Conservation (phyloP, 805 yeast species). For the Scheffersomyces spartinae region DNA sequence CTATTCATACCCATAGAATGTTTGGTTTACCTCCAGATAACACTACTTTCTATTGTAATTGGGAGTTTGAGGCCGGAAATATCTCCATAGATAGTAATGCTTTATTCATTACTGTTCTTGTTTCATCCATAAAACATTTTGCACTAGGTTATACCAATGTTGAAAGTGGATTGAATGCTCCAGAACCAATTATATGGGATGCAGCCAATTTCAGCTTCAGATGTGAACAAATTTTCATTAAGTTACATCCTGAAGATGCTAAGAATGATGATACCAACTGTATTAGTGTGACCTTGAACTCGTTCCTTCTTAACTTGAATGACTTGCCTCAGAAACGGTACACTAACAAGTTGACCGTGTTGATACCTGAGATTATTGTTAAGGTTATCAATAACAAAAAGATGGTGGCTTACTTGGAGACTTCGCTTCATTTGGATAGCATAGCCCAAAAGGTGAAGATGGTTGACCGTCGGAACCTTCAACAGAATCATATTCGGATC, state of each 20-base stretch:
- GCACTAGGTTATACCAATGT: conserved; percentile 56
- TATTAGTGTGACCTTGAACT: conserved; percentile 6
- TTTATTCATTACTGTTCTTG: conserved; percentile 31
- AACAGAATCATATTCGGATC: conserved; percentile 50
- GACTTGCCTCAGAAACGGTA: conserved; percentile 65
- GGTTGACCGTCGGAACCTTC: conserved; percentile 34
- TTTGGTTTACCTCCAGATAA: conserved; percentile 87
- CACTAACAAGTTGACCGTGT: conserved; percentile 39
- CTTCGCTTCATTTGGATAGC: conserved; percentile 50
- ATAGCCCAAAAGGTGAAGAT: conserved; percentile 44
- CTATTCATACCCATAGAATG: conserved; percentile 80
- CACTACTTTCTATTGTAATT: conserved; percentile 79
- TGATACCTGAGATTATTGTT: conserved; percentile 35
- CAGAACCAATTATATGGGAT: conserved; percentile 50
- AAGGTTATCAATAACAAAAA: conserved; percentile 12
- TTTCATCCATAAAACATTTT: conserved; percentile 33
- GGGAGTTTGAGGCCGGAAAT: conserved; percentile 71
- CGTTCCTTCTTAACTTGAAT: conserved; percentile 34
- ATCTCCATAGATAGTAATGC: conserved; percentile 42
- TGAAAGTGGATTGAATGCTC: conserved; percentile 61
- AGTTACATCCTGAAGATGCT: conserved; percentile 20
- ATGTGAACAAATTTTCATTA: conserved; percentile 35
- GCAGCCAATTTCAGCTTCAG: conserved; percentile 52
- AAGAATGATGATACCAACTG: conserved; percentile 10
- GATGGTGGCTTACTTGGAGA: conserved; percentile 32